Evolutionary conservation across 768 basidiomycete genomes (phyloP).

Genomic region (Pleurotus salmoneostramineus): DNA sequence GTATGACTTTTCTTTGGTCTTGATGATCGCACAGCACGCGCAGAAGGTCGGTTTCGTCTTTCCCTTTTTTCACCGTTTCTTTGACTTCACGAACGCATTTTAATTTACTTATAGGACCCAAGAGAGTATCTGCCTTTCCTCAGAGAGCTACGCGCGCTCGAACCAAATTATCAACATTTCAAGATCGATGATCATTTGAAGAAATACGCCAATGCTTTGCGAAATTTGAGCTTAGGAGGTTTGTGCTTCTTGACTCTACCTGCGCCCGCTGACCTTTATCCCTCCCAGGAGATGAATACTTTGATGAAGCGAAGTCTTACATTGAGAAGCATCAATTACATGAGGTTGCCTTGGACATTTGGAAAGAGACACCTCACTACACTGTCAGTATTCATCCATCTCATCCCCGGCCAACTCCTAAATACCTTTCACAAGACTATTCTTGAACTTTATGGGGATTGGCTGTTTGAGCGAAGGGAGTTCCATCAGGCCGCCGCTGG

Average conservation of each 20-base stretch:
- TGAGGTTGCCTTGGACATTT: conserved; percentile 68
- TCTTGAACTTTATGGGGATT: conserved; percentile 76
- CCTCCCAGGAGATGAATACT: conserved; percentile 59
- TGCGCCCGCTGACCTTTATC: neutral
- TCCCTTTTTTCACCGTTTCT: neutral
- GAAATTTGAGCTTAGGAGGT: conserved; percentile 75
- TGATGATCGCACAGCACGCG: conserved; percentile 95
- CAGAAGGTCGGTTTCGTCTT: conserved; percentile 67
- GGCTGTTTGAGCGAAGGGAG: conserved; percentile 82
- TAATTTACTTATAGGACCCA: conserved; percentile 65
- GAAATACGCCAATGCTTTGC: conserved; percentile 69
- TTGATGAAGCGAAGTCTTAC: conserved; percentile 79
- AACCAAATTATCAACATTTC: conserved; percentile 81
- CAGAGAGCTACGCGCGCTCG: conserved; percentile 77
- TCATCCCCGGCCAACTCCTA: neutral
- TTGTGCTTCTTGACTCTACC: conserved; percentile 1
- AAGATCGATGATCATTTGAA: conserved; percentile 91
- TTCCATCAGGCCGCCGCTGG: conserved; percentile 83
- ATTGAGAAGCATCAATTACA: conserved; percentile 77
- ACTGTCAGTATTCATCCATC: conserved; percentile 37
- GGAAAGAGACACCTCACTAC: conserved; percentile 62
- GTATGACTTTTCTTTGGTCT: conserved; percentile 96
- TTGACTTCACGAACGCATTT: neutral
- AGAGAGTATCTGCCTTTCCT: conserved; percentile 97
- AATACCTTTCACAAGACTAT: conserved; percentile 43